phyloP scores from a whole-genome alignment of 352 stramenopile genomes.

The Globisporangium paddicum region DNA sequence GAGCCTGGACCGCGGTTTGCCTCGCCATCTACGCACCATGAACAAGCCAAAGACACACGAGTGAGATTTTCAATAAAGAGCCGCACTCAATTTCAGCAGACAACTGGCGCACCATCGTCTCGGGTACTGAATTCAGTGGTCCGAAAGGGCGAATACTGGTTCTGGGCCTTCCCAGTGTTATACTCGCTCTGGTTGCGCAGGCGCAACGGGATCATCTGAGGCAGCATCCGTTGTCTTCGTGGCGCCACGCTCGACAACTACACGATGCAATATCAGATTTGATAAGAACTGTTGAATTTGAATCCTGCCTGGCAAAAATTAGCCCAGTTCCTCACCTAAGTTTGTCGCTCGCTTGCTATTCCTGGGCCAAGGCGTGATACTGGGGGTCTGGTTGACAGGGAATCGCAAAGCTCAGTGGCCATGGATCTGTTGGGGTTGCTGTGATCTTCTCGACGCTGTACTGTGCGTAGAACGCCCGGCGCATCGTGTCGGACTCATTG shows the following conservation, averaged over 20 bases:
- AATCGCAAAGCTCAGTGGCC: constrained; percentile 69
- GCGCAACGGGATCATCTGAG: constrained; percentile 44
- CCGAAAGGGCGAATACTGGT: constrained; percentile 47
- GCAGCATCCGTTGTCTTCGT: neutral
- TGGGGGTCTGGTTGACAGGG: constrained; percentile 18
- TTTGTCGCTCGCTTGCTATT: neutral
- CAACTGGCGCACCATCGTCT: constrained; percentile 13
- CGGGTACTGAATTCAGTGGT: constrained; percentile 32
- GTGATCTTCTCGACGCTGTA: constrained; percentile 52
- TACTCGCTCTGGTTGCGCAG: constrained; percentile 31
- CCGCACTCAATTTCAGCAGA: neutral
- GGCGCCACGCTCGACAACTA: no score
- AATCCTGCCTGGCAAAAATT: neutral
- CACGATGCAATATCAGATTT: no score
- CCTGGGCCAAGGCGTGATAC: neutral
- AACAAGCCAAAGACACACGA: neutral
- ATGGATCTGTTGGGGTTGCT: constrained; percentile 23
- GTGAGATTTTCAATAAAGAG: neutral
- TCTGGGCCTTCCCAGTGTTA: constrained; percentile 23
- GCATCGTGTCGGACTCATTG: constrained; percentile 36
- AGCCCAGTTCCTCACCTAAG: neutral
- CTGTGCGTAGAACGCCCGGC: constrained; percentile 71
- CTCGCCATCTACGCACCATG: constrained; percentile 6
- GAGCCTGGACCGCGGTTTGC: constrained; percentile 25
- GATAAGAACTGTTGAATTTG: neutral